Evolutionary conservation across 805 yeast species (phyloP), one percentile per base, ranked within the genome.

Genomic region (Lachancea dasiensis): DNA sequence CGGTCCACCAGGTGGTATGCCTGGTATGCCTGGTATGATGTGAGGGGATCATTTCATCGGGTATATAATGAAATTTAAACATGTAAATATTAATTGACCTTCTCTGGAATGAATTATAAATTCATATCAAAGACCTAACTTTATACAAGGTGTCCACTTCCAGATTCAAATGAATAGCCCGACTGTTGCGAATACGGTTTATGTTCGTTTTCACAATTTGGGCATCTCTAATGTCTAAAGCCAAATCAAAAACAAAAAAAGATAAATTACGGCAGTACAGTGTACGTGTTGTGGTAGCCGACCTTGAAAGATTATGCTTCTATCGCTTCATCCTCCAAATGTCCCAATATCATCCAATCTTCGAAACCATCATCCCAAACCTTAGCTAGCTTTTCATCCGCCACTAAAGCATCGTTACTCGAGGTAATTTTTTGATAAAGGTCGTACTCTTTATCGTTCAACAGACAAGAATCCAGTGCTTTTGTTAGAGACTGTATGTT

Each of bases 11-110:
- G 73, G 69, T 43, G 75, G 75, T 41, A 71, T 73, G 67, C 81
- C 79, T 41, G 81, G 81, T 49, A 74, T 75, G 75, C 77, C 77
- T 45, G 86, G 86, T 56, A 72, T 73, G 77, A 42, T 42, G 45
- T 42, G 29, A 38, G 23, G 17, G 17, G 20, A 22, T 34, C 21
- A 28, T 31, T 37, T 62, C 61, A 26, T 14, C 43, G 33, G 27
- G 31, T 36, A 36, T 19, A 31, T 40, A 40, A 36, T 30, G 34
- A 31, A 16, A n/a, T 15, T 30, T 21, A 6, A 13, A 29, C 36
- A 24, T 36, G 36, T 36, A 40, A 26, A 31, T 36, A 40, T 15
- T 15, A 13, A 10, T 21, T 18, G 13, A 7, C 18, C 13, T 31
- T n/a, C 6, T 18, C 32, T 18, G 15, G 15, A 5, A 11, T 22